Conservation (phyloP, 257 asterid genomes). For the Ajuga chamaepitys region DNA sequence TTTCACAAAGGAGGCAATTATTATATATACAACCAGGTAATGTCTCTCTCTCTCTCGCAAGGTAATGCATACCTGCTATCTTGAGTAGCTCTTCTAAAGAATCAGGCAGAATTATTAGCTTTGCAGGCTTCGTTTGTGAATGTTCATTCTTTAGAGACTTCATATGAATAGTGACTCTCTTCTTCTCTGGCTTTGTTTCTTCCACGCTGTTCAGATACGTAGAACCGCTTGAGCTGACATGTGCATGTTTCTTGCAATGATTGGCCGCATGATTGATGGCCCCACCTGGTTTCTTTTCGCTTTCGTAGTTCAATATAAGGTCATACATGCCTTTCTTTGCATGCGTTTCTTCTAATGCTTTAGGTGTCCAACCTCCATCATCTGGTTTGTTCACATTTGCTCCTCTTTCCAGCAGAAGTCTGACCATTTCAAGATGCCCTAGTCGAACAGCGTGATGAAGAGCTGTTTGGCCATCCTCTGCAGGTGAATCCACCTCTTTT, state of each 20-base stretch:
- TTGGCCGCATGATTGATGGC: conserved; percentile 14
- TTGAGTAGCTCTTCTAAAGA: conserved; percentile 55
- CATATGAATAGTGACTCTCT: conserved; percentile 73
- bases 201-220: conserved; percentile 20
- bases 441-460: conserved; percentile 38
- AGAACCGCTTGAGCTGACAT: conserved; percentile 25
- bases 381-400: conserved; percentile 34
- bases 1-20: conserved; percentile 21
- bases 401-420: conserved; percentile 42
- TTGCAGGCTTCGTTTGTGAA: conserved; percentile 26
- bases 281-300: conserved; percentile 18
- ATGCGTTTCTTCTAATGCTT: conserved; percentile 31
- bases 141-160: conserved; percentile 22
- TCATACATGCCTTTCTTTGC: conserved; percentile 36
- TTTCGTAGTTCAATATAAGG: conserved; percentile 27
- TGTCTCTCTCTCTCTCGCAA: neutral
- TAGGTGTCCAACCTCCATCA: conserved; percentile 38
- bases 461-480: conserved; percentile 38
- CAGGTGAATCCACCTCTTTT: conserved; percentile 21
- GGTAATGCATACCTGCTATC: conserved; percentile 47
- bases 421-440: conserved; percentile 43
- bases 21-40: conserved; percentile 16
- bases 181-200: conserved; percentile 24
- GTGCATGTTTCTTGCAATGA: conserved; percentile 9
- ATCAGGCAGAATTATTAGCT: conserved; percentile 68